A percentile compares a stretch with the other conserved stretches of the same genome.
phyloP scores from a whole-genome alignment of 805 yeast genomes.

The Wickerhamiella shivajii region DNA sequence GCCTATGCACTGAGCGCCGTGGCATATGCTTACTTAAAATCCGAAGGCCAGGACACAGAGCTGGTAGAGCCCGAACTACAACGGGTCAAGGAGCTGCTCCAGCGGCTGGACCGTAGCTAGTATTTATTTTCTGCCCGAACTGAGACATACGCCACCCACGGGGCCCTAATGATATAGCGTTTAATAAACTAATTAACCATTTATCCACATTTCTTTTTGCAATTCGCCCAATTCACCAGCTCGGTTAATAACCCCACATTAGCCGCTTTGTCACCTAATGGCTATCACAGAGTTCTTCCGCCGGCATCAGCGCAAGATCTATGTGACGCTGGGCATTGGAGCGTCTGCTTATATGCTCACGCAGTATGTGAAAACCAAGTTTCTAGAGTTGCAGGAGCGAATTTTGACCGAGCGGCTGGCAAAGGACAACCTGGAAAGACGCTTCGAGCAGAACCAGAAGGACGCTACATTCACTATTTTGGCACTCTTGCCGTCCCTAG shows the following conservation, averaged over 20 bases:
- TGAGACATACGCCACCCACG: slow-evolving; percentile 16
- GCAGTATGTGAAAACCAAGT: slow-evolving; percentile 31
- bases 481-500: slow-evolving; percentile 66
- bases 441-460: slow-evolving; percentile 83
- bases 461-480: slow-evolving; percentile 76
- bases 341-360: slow-evolving; percentile 33
- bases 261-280: slow-evolving; percentile 8
- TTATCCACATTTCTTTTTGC: neutral
- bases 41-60: slow-evolving; percentile 41
- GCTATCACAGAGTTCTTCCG: slow-evolving; percentile 26
- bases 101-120: slow-evolving; percentile 44
- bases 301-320: slow-evolving; percentile 33
- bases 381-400: slow-evolving; percentile 36
- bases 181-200: neutral
- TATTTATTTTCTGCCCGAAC: slow-evolving; percentile 6
- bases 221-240: neutral
- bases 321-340: slow-evolving; percentile 31
- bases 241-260: neutral
- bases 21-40: slow-evolving; percentile 43
- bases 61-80: slow-evolving; percentile 32
- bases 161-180: slow-evolving; percentile 9
- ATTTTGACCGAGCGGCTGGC: slow-evolving; percentile 44
- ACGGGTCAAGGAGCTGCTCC: slow-evolving; percentile 46
- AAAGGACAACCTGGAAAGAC: slow-evolving; percentile 54
- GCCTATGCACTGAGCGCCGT: slow-evolving; percentile 43